Percentiles rank a stretch among this genome's conserved stretches.
Evolutionary conservation across 1,284 basidiomycete genomes (phyloP).

Genomic region (Leccinum subrobustum): DNA sequence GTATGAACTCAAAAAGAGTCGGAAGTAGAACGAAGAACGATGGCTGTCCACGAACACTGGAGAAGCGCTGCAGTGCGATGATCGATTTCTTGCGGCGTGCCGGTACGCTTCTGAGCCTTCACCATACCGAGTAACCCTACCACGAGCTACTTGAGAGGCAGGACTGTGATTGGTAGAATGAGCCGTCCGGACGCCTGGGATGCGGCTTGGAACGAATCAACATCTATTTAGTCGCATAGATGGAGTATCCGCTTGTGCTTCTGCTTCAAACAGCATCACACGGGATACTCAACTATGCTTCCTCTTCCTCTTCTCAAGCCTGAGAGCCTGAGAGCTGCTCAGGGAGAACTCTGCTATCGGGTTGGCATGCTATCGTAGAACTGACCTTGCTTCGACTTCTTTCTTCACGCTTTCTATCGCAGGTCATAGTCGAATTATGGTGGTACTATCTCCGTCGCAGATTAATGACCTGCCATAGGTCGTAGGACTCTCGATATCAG

Average conservation of each 20-base stretch:
- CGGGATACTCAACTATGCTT: not conserved
- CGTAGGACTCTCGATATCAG: too few species aligned
- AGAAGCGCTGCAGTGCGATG: not conserved
- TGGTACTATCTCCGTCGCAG: not conserved
- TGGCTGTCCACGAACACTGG: not conserved
- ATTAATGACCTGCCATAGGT: not conserved
- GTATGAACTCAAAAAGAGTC: not conserved
- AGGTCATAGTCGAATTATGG: not conserved
- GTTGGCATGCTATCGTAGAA: not conserved
- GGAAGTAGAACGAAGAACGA: not conserved
- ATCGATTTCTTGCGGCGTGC: not conserved
- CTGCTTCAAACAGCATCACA: not conserved
- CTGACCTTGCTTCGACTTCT: not conserved
- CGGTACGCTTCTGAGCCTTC: not conserved
- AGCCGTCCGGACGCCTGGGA: not conserved
- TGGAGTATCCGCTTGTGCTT: not conserved
- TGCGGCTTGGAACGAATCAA: not conserved
- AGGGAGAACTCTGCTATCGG: not conserved
- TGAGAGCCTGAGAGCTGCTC: not conserved
- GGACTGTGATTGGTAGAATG: not conserved
- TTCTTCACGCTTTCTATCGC: not conserved
- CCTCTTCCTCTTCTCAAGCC: not conserved
- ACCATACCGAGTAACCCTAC: not conserved
- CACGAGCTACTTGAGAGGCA: not conserved
- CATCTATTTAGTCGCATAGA: not conserved